Percentiles rank a stretch among this genome's conserved stretches.
These are phyloP conservation scores for Lodderomyces jiufengensis DNA, from an alignment of 1,139 yeast genomes.

Conservation along the genomic window DNA sequence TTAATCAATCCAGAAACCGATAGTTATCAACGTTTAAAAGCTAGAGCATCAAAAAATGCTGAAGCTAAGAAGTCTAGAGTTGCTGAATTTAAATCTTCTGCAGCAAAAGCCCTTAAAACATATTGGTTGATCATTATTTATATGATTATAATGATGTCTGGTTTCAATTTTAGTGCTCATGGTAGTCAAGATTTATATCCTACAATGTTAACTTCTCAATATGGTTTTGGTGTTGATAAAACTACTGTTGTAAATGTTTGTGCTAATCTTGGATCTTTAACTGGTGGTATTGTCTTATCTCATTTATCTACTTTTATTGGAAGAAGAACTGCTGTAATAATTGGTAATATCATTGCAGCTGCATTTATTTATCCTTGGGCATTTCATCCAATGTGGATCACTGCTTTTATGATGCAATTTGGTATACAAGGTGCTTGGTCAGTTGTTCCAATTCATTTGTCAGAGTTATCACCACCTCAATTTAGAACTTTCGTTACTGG, in stretches of 20 bases:
- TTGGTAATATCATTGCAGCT: slow-evolving; percentile 65
- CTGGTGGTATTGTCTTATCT: slow-evolving; percentile 35
- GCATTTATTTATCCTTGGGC: slow-evolving; percentile 76
- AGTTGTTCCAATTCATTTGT: slow-evolving; percentile 71
- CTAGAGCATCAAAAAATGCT: slow-evolving; percentile 18
- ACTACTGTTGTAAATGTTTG: slow-evolving; percentile 37
- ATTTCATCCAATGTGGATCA: slow-evolving; percentile 51
- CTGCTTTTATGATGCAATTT: slow-evolving; percentile 78
- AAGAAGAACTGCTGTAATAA: slow-evolving; percentile 35
- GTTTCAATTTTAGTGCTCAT: slow-evolving; percentile 39
- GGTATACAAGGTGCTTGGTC: slow-evolving; percentile 92
- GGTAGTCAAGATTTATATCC: slow-evolving; percentile 42
- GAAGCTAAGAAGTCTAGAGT: slow-evolving; percentile 12
- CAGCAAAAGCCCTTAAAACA: slow-evolving; percentile 26
- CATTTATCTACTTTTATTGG: slow-evolving; percentile 36
- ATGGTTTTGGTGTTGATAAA: slow-evolving; percentile 23
- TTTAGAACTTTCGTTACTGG: slow-evolving; percentile 74
- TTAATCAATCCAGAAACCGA: slow-evolving; percentile 37
- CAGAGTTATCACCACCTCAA: slow-evolving; percentile 75
- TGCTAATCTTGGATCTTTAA: slow-evolving; percentile 37
- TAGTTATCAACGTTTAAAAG: slow-evolving; percentile 26
- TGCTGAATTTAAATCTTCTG: slow-evolving; percentile 16
- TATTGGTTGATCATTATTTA: slow-evolving; percentile 41
- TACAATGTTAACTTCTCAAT: slow-evolving; percentile 31
- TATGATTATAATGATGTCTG: slow-evolving; percentile 39